Evolutionary conservation across 2,329 filamentous ascomycete genomes (phyloP), one percentile per base, ranked within the genome.

Genomic region (Cladosporium velox): DNA sequence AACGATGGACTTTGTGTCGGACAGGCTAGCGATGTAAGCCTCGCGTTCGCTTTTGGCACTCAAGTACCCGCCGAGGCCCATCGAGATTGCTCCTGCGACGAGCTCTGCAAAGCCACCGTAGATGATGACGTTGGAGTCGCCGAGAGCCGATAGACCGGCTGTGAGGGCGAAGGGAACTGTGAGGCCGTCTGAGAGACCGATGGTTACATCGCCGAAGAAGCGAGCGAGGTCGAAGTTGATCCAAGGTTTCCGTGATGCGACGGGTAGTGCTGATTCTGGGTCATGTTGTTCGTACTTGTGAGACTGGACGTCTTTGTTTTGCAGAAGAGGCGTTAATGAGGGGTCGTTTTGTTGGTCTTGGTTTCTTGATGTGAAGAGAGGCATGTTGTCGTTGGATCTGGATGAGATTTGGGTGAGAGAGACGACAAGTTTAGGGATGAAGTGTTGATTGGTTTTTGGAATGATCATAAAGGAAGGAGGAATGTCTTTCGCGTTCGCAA

Each of bases 31-130:
- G 69, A 79, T 69, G 70, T 82, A 82, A 18, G 81, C 81, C 74
- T 77, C 83, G 79, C 78, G 76, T 77, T 84, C 82, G 68, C 80
- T 82, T 71, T 80, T 82, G 3, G 81, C 79, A 15, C 80, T 81
- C 1, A 79, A 67, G 67, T 77, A 77, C 4, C 76, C 77, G n/a
- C 77, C 77, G 3, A 79, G 67, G 4, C 77, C 77, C 78, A 79
- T 79, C n/a, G 73, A 76, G 57, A 79, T 76, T 14, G 74, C 74
- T 5, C 78, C 78, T 3, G 77, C 77, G n/a, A 76, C 73, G 8
- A 79, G 67, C 66, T 79, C 78, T 7, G 78, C 78, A 4, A 79
- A 69, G 15, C 77, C 77, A 14, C 74, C 78, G 24, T 77, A 71
- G 59, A 79, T 73, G 26, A 79, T 77, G 0, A 78, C 69, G n/a